Evolutionary conservation across 345 rosid species (phyloP).

Genomic region (Populus euphratica): DNA sequence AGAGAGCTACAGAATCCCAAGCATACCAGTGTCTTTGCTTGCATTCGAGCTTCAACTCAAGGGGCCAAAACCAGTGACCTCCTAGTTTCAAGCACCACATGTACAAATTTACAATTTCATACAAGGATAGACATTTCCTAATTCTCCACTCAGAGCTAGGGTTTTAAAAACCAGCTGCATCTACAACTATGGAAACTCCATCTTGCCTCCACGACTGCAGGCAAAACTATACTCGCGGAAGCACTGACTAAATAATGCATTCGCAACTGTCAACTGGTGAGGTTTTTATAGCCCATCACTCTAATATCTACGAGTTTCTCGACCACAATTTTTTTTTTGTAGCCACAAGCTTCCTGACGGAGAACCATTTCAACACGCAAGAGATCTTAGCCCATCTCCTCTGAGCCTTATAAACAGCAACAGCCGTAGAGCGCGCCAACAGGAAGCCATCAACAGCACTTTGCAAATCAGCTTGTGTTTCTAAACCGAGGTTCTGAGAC

Average conservation of each 20-base stretch:
- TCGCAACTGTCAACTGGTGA: not conserved
- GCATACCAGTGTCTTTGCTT: not conserved
- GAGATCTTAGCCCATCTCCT: conserved; percentile 85
- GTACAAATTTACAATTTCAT: conserved; percentile 19
- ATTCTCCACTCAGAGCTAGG: not conserved
- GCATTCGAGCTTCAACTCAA: conserved; percentile 11
- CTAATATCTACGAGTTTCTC: conserved; percentile 35
- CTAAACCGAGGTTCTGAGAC: conserved; percentile 42
- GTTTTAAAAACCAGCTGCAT: conserved; percentile 10
- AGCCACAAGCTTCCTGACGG: conserved; percentile 50
- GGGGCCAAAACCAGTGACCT: conserved; percentile 7
- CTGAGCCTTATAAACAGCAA: conserved; percentile 53
- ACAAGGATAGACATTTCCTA: not conserved
- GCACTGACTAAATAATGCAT: not conserved
- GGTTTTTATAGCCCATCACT: conserved; percentile 3
- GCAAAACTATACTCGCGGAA: conserved; percentile 20
- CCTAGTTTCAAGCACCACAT: conserved; percentile 12
- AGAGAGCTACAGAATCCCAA: conserved; percentile 14
- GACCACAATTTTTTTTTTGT: conserved; percentile 30
- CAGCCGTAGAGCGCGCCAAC: conserved; percentile 32
- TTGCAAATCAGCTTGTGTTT: conserved; percentile 57
- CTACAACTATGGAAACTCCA: conserved; percentile 7
- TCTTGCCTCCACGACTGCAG: conserved; percentile 21
- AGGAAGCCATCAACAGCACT: conserved; percentile 56
- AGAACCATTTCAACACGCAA: conserved; percentile 77